Evolutionary conservation across 176 grass and related monocot species (phyloP).

Genomic region (Lolium rigidum): DNA sequence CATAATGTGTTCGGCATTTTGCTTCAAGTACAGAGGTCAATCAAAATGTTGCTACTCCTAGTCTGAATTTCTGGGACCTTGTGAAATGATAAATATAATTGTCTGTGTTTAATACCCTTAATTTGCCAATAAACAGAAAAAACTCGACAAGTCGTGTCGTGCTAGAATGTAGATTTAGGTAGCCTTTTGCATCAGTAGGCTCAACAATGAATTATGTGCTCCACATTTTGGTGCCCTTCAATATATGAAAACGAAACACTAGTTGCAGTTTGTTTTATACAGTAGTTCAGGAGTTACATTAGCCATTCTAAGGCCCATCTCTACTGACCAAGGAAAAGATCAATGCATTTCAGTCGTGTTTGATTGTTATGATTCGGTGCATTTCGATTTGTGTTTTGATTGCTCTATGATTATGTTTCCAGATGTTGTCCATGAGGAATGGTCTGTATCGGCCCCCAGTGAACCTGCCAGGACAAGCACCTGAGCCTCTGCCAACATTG

Average conservation of each 20-base stretch:
- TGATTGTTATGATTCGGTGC: not conserved
- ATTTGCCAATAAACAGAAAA: not conserved
- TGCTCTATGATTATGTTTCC: not conserved
- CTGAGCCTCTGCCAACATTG: constrained; percentile 47
- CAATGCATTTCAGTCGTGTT: not conserved
- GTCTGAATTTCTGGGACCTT: no score
- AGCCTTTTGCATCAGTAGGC: not conserved
- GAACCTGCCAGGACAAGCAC: constrained; percentile 51
- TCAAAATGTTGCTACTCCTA: no score
- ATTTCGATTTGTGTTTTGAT: not conserved
- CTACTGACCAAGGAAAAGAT: not conserved
- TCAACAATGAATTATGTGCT: not conserved
- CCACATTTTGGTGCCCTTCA: no score
- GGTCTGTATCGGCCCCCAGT: constrained; percentile 66
- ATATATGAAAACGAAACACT: no score
- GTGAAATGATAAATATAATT: no score
- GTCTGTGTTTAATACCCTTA: no score
- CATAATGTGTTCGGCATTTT: no score
- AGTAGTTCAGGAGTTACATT: no score
- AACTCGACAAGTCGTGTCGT: not conserved
- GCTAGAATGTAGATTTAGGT: not conserved
- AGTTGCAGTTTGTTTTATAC: no score
- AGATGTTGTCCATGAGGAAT: constrained; percentile 93
- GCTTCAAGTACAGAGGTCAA: no score
- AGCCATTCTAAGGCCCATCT: not conserved